Conservation (phyloP, 768 basidiomycete species). For the Mycena filopes region DNA sequence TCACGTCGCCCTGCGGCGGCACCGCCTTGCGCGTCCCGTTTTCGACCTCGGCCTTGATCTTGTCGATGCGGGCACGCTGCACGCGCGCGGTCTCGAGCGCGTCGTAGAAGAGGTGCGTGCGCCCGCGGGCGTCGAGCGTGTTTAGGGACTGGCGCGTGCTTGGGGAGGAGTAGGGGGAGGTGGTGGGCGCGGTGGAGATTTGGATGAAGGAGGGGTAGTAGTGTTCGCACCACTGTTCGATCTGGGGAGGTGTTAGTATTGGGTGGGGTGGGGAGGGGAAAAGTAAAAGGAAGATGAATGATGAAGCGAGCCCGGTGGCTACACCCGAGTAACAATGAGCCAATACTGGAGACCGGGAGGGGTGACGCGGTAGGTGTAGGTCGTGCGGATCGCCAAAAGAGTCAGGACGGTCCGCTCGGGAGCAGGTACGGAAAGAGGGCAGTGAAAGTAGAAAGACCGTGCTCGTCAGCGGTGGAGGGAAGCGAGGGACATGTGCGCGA, state of each 20-base stretch:
- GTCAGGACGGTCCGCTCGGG: too few relatives aligned
- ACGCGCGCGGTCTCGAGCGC: constrained; percentile 50
- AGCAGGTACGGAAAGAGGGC: too few relatives aligned
- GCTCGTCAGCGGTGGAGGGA: too few relatives aligned
- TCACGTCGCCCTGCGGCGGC: neutral
- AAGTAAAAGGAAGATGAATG: neutral
- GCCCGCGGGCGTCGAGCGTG: constrained; percentile 65
- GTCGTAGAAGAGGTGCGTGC: constrained; percentile 58
- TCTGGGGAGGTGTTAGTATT: constrained; percentile 51
- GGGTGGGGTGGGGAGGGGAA: constrained; percentile 18
- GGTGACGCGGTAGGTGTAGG: too few relatives aligned
- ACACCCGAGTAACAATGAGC: too few relatives aligned
- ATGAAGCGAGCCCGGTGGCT: too few relatives aligned
- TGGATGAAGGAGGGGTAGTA: constrained; percentile 92
- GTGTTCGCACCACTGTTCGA: constrained; percentile 94
- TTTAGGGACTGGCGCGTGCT: constrained; percentile 49
- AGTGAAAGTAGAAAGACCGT: too few relatives aligned
- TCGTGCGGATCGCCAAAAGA: too few relatives aligned
- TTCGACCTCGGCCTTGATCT: constrained; percentile 25
- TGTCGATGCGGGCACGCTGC: constrained; percentile 43
- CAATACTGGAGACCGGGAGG: too few relatives aligned
- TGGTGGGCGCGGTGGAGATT: constrained; percentile 36
- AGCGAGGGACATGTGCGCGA: too few relatives aligned
- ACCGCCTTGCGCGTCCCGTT: neutral
- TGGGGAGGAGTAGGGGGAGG: constrained; percentile 19